Evolutionary conservation across 1,284 basidiomycete species (phyloP).

Genomic region (Malassezia dermatis): DNA sequence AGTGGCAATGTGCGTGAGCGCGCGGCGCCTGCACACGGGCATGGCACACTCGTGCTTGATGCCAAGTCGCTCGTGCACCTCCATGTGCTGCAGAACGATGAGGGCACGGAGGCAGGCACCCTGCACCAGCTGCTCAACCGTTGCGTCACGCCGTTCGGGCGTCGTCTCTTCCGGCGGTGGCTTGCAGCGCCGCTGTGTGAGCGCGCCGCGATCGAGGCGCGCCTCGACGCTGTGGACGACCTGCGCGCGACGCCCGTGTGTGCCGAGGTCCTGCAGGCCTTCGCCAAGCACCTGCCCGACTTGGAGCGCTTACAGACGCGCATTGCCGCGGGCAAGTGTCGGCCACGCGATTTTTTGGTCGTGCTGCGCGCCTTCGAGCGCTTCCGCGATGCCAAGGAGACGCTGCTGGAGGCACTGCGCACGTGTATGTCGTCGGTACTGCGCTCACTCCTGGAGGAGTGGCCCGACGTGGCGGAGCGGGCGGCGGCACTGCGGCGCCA

Average conservation of each 20-base stretch:
- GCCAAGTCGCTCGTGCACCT: constrained; percentile 44
- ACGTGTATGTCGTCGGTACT: not conserved
- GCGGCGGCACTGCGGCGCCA: constrained; percentile 29
- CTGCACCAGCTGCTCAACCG: constrained; percentile 44
- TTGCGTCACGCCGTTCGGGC: constrained; percentile 44
- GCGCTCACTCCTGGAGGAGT: constrained; percentile 19
- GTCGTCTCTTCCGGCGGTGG: constrained; percentile 46
- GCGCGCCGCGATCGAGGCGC: constrained; percentile 30
- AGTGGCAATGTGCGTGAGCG: constrained; percentile 42
- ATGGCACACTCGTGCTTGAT: constrained; percentile 39
- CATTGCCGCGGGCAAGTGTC: constrained; percentile 40
- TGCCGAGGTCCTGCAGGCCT: constrained; percentile 30
- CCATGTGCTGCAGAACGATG: constrained; percentile 44
- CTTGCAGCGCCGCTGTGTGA: constrained; percentile 37
- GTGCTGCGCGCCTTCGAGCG: constrained; percentile 33
- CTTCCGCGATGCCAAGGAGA: constrained; percentile 21
- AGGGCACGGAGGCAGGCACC: constrained; percentile 42
- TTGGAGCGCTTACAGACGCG: constrained; percentile 43
- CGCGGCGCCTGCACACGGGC: constrained; percentile 32
- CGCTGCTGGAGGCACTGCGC: constrained; percentile 10
- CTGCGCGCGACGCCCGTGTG: constrained; percentile 27
- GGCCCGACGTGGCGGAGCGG: constrained; percentile 32
- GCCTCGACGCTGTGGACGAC: constrained; percentile 44
- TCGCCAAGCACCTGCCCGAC: constrained; percentile 39
- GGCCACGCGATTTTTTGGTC: constrained; percentile 39